Evolutionary conservation across 345 rosid species (phyloP), one percentile per base, ranked within the genome.

Genomic region (Laguncularia racemosa): DNA sequence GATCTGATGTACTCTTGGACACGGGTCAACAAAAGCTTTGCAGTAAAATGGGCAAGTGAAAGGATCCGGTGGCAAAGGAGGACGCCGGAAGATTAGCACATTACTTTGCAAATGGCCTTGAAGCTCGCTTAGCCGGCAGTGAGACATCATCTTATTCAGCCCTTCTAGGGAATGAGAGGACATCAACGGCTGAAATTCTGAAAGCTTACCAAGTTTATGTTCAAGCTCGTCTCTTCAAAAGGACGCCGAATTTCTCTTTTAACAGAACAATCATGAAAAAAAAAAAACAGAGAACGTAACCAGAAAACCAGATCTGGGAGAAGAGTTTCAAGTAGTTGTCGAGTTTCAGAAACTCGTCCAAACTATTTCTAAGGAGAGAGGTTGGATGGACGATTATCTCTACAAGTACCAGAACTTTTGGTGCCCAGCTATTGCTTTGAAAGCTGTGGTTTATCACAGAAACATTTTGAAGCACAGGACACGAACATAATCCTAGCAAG

Each of bases 71-170:
- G 58, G 69, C 18, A 68, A 48, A 52, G 52, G 45, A 1, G 14
- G 44, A 9, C 48, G 73, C 13, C 62, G 55, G 55, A 69, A 56
- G 96, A 62, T 26, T 86, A 54, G 88, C 91, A 15, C 71, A 81
- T 70, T 76, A 83, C 69, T 80, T 85, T 14, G 81, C 80, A 1
- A 69, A 69, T 33, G 91, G 79, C 16, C 91, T 89, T 1, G 93
- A 89, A 58, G 77, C 78, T 0, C 91, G 96, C 18, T 52, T 89
- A 19, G 67, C 70, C 1, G 96, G 91, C 9, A 50, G 72, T 0
- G 55, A 45, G 28, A 57, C 75, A 13, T 79, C 83, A 23, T 53
- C 68, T 17, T 64, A 65, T 60, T 40, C 61, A 0, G 72, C 58
- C 0, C 44, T 67, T 16, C 0, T 77, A 3, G 63, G 63, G 0